Base-by-base conservation (phyloP, 768 basidiomycete genomes). In the Scleroderma bovista region DNA sequence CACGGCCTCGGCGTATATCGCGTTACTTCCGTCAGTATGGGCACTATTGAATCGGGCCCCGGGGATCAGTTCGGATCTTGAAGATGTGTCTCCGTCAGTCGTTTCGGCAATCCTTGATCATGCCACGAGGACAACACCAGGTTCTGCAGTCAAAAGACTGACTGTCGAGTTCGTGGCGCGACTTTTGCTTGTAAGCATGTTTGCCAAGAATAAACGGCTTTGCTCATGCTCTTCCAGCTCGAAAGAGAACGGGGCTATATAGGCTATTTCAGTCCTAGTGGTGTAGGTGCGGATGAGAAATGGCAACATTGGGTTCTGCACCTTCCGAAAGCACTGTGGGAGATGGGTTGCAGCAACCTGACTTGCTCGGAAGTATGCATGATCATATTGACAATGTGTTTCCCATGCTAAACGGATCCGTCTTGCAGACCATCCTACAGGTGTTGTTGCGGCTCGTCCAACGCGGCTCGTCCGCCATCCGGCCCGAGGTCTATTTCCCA, bases 251-350 rank as follows among this genome's bases (percentile, higher is more conserved):
- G 67, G 0, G 72, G 74, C 40, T 85, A 83, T 58, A 57, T 49
- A 4, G 84, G 84, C 6, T 50, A 60, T 20, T 79, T 85, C 57
- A 67, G 64, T 13, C 54, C 75, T 19, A 57, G 44, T 55, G 66
- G 48, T 53, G 62, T 55, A 51, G 56, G 51, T 4, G 61, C 60
- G 37, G 57, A 53, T 22, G 57, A 49, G 29, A 72, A 67, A 46
- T 65, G 85, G 34, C 68, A 74, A 45, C 76, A 76, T 19, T 96
- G 93, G 92, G 55, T 92, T 16, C 64, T 76, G 23, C 81, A 86
- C 55, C 75, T 96, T 39, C 91, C 93, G 0, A 85, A 81, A 66
- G 75, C 76, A 6, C 71, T 97, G 4, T 97, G 94, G 94, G 93
- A 97, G 64, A 65, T 87, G 10, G 85, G 86, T 3, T 67, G 66